These are phyloP conservation scores for Tetrahymena thermophila DNA, from an alignment of 73 alveolate genomes.

Conservation along the genomic window DNA sequence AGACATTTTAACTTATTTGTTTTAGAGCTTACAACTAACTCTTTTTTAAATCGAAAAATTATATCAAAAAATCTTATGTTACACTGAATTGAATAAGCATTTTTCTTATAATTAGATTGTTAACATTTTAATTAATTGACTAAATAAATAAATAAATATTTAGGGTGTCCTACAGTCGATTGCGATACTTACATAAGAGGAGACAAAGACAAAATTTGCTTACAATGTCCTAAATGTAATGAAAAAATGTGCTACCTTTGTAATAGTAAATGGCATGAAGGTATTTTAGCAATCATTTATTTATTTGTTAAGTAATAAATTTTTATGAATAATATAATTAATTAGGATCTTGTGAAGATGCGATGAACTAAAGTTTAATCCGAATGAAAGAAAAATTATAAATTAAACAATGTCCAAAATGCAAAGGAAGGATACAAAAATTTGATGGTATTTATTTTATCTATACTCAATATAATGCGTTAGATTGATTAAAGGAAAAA, in stretches of 20 bases:
- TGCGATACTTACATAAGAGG: background rate
- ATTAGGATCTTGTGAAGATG: background rate
- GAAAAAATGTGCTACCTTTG: background rate
- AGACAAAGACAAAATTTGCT: background rate
- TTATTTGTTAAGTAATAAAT: background rate
- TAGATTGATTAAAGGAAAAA: background rate
- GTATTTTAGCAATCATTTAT: background rate
- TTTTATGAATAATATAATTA: background rate
- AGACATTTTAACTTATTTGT: background rate
- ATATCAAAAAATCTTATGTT: no score
- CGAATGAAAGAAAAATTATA: background rate
- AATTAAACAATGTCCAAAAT: background rate
- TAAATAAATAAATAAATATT: no score
- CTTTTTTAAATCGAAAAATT: background rate
- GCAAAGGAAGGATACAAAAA: background rate
- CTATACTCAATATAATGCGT: background rate
- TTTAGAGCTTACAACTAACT: background rate
- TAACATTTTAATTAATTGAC: no score
- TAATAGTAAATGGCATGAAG: background rate
- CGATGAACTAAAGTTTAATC: background rate
- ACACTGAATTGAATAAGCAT: background rate
- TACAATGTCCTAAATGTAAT: background rate
- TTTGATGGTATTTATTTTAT: background rate
- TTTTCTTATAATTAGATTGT: no score
- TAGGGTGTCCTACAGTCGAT: background rate